Percentiles rank a stretch among this genome's conserved stretches.
Conservation (phyloP, 2,329 filamentous ascomycete species). For the Colletotrichum tamarilloi region DNA sequence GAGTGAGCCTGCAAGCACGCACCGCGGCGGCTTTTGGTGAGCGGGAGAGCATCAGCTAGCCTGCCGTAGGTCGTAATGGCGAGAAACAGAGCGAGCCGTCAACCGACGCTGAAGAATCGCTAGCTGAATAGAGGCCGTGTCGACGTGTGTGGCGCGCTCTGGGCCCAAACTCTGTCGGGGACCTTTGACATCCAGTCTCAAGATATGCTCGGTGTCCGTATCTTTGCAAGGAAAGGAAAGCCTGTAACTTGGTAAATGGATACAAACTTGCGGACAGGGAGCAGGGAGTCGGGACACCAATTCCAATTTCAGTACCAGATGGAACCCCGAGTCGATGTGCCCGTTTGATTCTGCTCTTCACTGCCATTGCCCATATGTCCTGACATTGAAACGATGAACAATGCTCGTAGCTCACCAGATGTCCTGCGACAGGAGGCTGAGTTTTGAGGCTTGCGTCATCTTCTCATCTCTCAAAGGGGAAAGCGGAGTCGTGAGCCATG, state of each 20-base stretch:
- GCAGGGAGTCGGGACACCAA: not conserved
- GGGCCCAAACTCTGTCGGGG: conserved; percentile 3
- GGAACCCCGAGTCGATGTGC: not conserved
- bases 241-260: too few relatives aligned
- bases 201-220: not conserved
- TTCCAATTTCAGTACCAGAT: not conserved
- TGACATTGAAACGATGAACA: not conserved
- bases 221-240: not conserved
- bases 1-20: not conserved
- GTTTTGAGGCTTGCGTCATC: not conserved
- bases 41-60: conserved; percentile 14
- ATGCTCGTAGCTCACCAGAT: not conserved
- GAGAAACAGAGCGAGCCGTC: not conserved
- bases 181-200: not conserved
- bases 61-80: not conserved
- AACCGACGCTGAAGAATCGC: conserved; percentile 25
- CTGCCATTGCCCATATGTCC: not conserved
- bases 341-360: not conserved
- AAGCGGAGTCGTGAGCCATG: not conserved
- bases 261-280: not conserved
- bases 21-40: conserved; percentile 1
- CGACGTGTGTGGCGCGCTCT: conserved; percentile 17
- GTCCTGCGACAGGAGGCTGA: not conserved
- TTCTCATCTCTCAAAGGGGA: not conserved
- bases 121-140: conserved; percentile 1